Evolutionary conservation across 2,329 filamentous ascomycete genomes (phyloP).

Genomic region (Magnaporthiopsis poae): DNA sequence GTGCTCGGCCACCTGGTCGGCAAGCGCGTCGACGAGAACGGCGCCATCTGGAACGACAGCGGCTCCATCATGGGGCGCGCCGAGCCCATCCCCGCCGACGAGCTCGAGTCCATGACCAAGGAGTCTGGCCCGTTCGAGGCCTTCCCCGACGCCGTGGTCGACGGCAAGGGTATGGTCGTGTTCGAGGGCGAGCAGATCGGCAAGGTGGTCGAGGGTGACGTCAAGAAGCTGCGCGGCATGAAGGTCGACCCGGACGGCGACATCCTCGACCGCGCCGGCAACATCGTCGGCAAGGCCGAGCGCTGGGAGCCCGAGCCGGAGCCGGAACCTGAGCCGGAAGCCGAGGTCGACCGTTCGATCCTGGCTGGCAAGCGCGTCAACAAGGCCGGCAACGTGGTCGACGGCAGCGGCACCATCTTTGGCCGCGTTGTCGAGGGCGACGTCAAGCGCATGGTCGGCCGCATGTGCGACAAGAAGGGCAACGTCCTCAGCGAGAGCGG

Average conservation of each 20-base stretch:
- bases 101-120: conserved; percentile 36
- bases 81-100: conserved; percentile 50
- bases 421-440: conserved; percentile 61
- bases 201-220: conserved; percentile 53
- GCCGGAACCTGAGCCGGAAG: conserved; percentile 34
- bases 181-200: conserved; percentile 44
- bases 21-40: conserved; percentile 54
- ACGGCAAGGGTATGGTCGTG: conserved; percentile 42
- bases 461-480: conserved; percentile 62
- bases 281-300: conserved; percentile 57
- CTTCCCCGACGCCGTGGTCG: conserved; percentile 45
- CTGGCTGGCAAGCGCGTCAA: conserved; percentile 63
- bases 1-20: conserved; percentile 54
- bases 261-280: conserved; percentile 57
- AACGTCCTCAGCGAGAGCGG: conserved; percentile 65
- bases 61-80: conserved; percentile 59
- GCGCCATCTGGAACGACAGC: conserved; percentile 60
- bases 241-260: conserved; percentile 60
- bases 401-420: conserved; percentile 43
- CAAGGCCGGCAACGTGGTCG: conserved; percentile 56
- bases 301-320: conserved; percentile 48
- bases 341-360: conserved; percentile 44
- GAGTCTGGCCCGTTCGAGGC: conserved; percentile 46
- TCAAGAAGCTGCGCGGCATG: conserved; percentile 54
- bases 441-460: conserved; percentile 51